Percentiles rank a stretch among this genome's conserved stretches.
These are phyloP conservation scores for Cystobasidium tubakii DNA, from an alignment of 768 basidiomycete genomes.

Conservation along the genomic window DNA sequence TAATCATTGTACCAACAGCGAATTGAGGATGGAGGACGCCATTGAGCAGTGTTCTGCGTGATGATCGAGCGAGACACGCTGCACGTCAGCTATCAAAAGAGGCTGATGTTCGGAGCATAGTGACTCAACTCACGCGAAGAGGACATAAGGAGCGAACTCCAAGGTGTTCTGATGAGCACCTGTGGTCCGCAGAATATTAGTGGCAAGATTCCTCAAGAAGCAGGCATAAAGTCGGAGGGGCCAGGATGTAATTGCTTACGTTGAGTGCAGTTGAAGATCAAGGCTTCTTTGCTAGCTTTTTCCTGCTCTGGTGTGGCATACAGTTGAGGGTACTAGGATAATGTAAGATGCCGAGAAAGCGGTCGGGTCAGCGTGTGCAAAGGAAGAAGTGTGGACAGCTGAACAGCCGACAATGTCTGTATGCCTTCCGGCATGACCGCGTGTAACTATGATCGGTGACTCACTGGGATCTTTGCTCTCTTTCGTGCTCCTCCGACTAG, in stretches of 20 bases:
- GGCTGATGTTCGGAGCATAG: background rate
- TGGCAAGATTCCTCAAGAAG: too few relatives aligned
- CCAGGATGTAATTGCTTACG: background rate
- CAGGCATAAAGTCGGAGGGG: background rate
- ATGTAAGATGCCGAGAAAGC: background rate
- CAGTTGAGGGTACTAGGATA: background rate
- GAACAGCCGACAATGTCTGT: too few relatives aligned
- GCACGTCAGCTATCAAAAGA: background rate
- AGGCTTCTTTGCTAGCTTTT: slow-evolving; percentile 27
- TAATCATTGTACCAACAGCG: slow-evolving; percentile 11
- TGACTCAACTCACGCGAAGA: slow-evolving; percentile 21
- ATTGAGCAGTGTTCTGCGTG: slow-evolving; percentile 2
- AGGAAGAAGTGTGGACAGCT: too few relatives aligned
- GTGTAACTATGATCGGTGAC: background rate
- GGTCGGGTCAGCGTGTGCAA: background rate
- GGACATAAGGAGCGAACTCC: slow-evolving; percentile 3
- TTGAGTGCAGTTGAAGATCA: slow-evolving; percentile 35
- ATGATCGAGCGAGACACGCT: background rate
- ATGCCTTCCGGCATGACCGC: too few relatives aligned
- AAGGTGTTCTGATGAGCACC: slow-evolving; percentile 30
- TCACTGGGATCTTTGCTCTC: slow-evolving; percentile 26
- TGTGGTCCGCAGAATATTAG: too few relatives aligned
- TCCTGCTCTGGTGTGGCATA: slow-evolving; percentile 33
- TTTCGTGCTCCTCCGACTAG: slow-evolving; percentile 20
- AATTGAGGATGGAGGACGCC: slow-evolving; percentile 21